Conservation (phyloP, 2,329 filamentous ascomycete species). For the Beauveria varroae region DNA sequence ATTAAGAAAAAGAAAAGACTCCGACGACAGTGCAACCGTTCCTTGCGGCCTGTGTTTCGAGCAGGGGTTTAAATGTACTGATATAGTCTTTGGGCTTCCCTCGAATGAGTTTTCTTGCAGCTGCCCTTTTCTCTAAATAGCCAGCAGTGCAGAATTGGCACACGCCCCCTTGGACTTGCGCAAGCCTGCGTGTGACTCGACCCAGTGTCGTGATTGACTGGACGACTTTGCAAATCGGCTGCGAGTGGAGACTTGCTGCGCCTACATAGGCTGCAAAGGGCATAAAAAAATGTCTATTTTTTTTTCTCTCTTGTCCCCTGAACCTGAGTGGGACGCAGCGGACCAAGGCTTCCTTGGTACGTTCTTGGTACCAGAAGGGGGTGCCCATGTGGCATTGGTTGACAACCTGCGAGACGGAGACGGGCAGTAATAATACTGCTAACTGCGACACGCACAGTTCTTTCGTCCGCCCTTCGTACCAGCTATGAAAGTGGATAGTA, state of each 20-base stretch:
- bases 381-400: background rate
- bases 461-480: background rate
- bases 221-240: conserved; percentile 11
- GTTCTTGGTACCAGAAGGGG: conserved; percentile 6
- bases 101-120: conserved; percentile 3
- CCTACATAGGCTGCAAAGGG: conserved; percentile 8
- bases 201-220: conserved; percentile 14
- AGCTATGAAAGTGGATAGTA: conserved; percentile 6
- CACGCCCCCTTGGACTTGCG: conserved; percentile 9
- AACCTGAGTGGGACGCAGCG: conserved; percentile 3
- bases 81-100: conserved; percentile 5
- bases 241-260: conserved; percentile 8
- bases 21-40: background rate
- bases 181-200: conserved; percentile 11
- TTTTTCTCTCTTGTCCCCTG: background rate
- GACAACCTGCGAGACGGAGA: conserved; percentile 6
- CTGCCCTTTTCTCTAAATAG: background rate
- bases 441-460: background rate
- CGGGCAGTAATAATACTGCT: background rate
- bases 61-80: background rate
- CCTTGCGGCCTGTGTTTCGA: background rate
- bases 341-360: conserved; percentile 7
- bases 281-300: background rate
- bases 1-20: background rate
- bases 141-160: background rate